phyloP scores from a whole-genome alignment of 257 asterid species.

The Solanum sitiens region DNA sequence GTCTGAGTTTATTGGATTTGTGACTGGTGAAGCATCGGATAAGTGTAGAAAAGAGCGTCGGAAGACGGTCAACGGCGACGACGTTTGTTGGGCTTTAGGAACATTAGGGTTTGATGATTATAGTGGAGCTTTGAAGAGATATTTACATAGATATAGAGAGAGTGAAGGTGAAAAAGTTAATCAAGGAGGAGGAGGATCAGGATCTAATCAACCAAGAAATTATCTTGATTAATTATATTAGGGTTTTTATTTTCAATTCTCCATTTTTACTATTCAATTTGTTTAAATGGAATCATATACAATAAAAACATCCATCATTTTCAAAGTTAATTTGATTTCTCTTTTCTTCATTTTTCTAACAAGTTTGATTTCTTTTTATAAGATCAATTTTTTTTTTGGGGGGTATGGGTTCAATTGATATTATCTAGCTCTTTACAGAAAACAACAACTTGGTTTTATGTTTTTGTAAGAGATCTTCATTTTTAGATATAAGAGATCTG shows the following conservation, averaged over 20 bases:
- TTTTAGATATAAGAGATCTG: background rate
- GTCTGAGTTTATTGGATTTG: conserved; percentile 67
- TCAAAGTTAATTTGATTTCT: background rate
- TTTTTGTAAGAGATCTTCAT: background rate
- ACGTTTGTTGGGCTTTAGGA: conserved; percentile 49
- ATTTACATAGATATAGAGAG: conserved; percentile 52
- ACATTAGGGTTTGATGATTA: conserved; percentile 57
- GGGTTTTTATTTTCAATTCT: background rate
- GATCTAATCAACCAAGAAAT: background rate
- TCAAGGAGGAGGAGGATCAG: background rate
- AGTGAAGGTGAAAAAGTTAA: conserved; percentile 34
- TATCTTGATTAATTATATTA: background rate
- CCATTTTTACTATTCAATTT: background rate
- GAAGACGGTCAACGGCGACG: conserved; percentile 69
- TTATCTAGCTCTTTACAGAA: background rate
- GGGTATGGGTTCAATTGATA: background rate
- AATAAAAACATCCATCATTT: background rate
- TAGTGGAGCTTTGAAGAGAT: conserved; percentile 36
- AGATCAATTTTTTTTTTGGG: background rate
- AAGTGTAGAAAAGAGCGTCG: conserved; percentile 58
- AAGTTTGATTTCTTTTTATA: background rate
- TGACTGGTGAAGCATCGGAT: conserved; percentile 63
- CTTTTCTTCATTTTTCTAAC: background rate
- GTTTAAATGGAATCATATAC: background rate
- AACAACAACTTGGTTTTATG: background rate